These are phyloP conservation scores for Kitagawia praeruptora DNA, from an alignment of 129 eudicot genomes.

Conservation along the genomic window DNA sequence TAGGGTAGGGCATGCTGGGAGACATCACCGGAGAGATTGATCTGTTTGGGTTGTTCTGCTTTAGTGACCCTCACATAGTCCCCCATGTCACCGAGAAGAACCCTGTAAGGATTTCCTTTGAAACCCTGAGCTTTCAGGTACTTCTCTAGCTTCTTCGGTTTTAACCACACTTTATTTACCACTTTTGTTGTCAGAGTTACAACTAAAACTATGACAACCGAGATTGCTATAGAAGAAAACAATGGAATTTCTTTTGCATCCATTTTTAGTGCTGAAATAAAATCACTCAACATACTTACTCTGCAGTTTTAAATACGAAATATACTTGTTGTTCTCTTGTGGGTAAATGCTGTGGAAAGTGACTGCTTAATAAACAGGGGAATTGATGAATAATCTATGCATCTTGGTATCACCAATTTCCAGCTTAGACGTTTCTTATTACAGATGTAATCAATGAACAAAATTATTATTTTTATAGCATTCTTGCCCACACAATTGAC, in stretches of 20 bases:
- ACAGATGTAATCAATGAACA: not conserved
- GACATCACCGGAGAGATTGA: not conserved
- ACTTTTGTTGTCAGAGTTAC: not conserved
- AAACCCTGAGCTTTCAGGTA: conserved; percentile 10
- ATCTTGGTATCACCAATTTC: not conserved
- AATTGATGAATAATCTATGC: not conserved
- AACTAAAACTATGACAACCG: not conserved
- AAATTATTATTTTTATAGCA: not conserved
- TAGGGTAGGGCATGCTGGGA: conserved; percentile 10
- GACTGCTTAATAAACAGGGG: not conserved
- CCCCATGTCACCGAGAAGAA: conserved; percentile 5
- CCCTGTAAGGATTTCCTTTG: conserved; percentile 4
- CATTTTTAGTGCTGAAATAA: not conserved
- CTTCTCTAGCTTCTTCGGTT: conserved; percentile 10
- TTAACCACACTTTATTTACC: not conserved
- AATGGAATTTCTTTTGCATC: not conserved
- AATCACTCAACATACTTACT: not conserved
- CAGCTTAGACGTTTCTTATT: not conserved
- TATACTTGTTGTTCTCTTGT: not conserved
- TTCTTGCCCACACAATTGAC: not conserved
- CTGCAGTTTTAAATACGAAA: not conserved
- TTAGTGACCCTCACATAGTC: not conserved
- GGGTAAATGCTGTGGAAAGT: not conserved
- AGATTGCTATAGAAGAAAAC: not conserved
- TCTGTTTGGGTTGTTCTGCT: not conserved